phyloP scores from a whole-genome alignment of 2,329 filamentous ascomycete species.

The Cyanodermella asteris region DNA sequence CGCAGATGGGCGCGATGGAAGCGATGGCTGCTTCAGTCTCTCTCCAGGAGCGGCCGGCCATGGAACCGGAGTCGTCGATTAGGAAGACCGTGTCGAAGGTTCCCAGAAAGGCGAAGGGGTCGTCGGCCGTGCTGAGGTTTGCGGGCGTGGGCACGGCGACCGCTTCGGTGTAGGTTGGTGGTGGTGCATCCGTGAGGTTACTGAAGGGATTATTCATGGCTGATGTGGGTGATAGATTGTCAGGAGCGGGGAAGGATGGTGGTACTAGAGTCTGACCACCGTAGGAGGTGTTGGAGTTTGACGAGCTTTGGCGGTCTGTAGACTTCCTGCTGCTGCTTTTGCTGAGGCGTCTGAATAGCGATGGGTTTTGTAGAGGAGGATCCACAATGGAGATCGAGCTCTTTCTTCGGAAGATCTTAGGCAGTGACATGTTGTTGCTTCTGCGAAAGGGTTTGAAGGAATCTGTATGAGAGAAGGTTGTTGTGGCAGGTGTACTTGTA shows the following conservation, averaged over 20 bases:
- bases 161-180: constrained; percentile 19
- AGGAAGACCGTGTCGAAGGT: constrained; percentile 76
- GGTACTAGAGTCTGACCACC: background rate
- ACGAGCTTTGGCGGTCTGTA: no score
- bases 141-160: constrained; percentile 7
- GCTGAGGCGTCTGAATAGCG: no score
- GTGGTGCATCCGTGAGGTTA: constrained; percentile 19
- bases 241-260: constrained; percentile 4
- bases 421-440: no score
- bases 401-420: no score
- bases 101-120: constrained; percentile 52
- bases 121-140: constrained; percentile 27
- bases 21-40: constrained; percentile 50
- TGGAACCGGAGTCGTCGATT: constrained; percentile 80
- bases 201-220: constrained; percentile 10
- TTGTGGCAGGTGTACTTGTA: no score
- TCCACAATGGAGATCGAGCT: no score
- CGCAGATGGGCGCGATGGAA: constrained; percentile 63
- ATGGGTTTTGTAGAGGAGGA: no score
- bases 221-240: constrained; percentile 12
- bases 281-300: no score
- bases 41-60: constrained; percentile 55
- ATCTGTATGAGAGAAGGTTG: no score
- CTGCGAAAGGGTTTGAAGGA: no score
- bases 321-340: no score